These are phyloP conservation scores for Hypoxylon sp. DNA, from an alignment of 2,329 filamentous ascomycete genomes.

Conservation along the genomic window DNA sequence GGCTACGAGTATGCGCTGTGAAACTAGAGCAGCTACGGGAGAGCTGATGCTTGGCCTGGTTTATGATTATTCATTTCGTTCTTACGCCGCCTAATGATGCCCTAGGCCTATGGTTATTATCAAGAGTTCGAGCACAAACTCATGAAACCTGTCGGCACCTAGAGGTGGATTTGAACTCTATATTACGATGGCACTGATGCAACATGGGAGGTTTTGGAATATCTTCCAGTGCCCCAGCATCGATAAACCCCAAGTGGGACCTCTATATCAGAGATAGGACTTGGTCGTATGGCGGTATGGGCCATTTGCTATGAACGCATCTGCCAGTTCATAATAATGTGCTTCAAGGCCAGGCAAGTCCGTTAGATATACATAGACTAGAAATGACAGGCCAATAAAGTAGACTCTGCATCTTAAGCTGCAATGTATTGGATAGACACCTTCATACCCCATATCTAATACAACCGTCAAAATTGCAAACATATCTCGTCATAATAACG, in stretches of 20 bases:
- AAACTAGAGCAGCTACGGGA: background rate
- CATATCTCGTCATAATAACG: background rate
- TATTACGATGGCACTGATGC: background rate
- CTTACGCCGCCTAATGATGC: background rate
- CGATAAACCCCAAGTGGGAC: background rate
- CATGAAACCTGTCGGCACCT: background rate
- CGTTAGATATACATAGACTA: background rate
- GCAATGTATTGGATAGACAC: background rate
- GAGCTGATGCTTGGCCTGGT: background rate
- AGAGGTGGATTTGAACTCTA: background rate
- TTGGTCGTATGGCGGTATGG: background rate
- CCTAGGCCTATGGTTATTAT: background rate
- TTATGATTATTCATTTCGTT: background rate
- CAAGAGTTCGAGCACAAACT: background rate
- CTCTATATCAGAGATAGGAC: background rate
- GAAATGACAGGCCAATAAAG: background rate
- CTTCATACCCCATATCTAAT: background rate
- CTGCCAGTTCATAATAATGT: background rate
- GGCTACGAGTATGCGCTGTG: background rate
- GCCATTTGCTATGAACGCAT: background rate
- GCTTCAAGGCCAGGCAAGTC: background rate
- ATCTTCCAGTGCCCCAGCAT: background rate
- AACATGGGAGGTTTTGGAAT: background rate
- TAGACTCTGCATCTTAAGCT: background rate
- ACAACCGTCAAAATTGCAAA: background rate